phyloP scores from a whole-genome alignment of 306 rosid species.

The Cicer bijugum region DNA sequence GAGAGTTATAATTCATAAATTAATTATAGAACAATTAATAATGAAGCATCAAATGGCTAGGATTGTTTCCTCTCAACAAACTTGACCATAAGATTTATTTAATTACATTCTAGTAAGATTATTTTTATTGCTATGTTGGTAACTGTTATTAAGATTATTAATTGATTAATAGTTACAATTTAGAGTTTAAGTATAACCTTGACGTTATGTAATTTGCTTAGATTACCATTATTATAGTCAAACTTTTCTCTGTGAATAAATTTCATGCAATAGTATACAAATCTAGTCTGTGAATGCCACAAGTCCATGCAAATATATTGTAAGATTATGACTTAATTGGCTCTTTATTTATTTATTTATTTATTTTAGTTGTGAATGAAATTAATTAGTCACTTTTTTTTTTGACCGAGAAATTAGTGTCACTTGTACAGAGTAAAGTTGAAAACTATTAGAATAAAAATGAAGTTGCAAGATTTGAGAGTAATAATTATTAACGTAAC shows the following conservation, averaged over 20 bases:
- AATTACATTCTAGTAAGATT: constrained; percentile 5
- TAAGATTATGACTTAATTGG: constrained; percentile 10
- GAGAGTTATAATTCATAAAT: constrained; percentile 43
- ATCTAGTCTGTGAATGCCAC: constrained; percentile 1
- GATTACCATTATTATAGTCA: constrained; percentile 49
- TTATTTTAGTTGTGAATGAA: not conserved
- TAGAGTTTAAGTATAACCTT: constrained; percentile 41
- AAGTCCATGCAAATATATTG: not conserved
- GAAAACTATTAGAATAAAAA: not conserved
- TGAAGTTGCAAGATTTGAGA: constrained; percentile 7
- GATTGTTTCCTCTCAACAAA: constrained; percentile 43
- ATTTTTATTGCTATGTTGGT: constrained; percentile 39
- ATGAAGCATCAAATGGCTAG: constrained; percentile 55
- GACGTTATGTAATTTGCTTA: constrained; percentile 48
- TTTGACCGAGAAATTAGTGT: not conserved
- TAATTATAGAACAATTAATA: constrained; percentile 47
- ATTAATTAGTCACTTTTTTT: constrained; percentile 17
- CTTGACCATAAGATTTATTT: constrained; percentile 16
- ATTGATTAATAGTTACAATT: constrained; percentile 47
- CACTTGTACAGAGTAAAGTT: not conserved
- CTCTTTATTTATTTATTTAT: not conserved
- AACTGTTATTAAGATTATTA: constrained; percentile 48
- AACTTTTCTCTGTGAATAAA: constrained; percentile 24
- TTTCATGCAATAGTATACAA: constrained; percentile 19
- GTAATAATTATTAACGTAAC: constrained; percentile 22